Evolutionary conservation across 106 monocot genomes (phyloP).

Genomic region (Dendrobium catenatum): DNA sequence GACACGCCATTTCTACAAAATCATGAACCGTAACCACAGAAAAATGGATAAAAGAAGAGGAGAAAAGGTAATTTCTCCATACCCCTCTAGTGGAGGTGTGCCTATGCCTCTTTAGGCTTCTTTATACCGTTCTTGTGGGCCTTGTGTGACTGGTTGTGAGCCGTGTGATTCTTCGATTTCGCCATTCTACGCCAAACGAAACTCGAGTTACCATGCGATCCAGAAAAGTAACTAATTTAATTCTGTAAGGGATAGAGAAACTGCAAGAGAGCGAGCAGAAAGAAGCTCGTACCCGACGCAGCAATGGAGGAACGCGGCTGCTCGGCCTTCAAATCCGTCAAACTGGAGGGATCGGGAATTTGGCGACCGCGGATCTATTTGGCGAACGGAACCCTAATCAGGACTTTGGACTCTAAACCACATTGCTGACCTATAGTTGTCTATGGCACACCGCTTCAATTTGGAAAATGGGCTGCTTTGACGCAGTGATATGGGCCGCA

Average conservation of each 20-base stretch:
- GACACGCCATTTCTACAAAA: neutral
- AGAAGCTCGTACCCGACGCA: neutral
- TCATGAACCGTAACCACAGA: neutral
- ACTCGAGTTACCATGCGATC: neutral
- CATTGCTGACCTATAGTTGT: too few relatives aligned
- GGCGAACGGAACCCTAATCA: neutral
- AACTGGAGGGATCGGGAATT: neutral
- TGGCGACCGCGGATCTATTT: neutral
- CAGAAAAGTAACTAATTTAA: too few relatives aligned
- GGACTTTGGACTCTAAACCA: neutral
- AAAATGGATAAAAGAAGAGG: neutral
- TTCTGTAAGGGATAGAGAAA: neutral
- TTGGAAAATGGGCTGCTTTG: too few relatives aligned
- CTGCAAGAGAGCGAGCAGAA: neutral
- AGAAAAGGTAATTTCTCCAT: neutral
- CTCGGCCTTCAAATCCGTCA: neutral
- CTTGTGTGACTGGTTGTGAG: constrained; percentile 60
- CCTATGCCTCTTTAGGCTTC: constrained; percentile 48
- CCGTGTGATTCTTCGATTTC: constrained; percentile 74
- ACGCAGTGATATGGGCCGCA: too few relatives aligned
- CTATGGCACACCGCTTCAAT: too few relatives aligned
- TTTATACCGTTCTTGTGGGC: constrained; percentile 66
- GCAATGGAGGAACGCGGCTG: neutral
- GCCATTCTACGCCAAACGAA: constrained; percentile 22
- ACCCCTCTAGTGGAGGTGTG: constrained; percentile 61